Evolutionary conservation across 1,284 basidiomycete genomes (phyloP), one percentile per base, ranked within the genome.

Genomic region (Sphaerobolus stellatus): DNA sequence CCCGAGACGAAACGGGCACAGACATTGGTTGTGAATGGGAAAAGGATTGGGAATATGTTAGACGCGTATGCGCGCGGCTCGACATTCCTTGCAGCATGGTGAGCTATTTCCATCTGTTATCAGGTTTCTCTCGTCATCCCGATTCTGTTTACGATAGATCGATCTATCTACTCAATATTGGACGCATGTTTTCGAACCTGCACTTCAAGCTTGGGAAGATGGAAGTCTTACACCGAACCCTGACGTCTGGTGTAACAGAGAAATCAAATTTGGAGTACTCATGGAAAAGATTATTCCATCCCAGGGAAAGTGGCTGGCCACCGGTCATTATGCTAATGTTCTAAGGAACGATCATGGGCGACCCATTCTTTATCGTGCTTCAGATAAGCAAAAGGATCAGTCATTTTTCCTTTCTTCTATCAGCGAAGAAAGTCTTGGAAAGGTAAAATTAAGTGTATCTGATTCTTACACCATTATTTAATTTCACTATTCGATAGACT

Each of bases 191-290:
- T 97, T 96, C 62, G 86, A 92, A 63, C 93, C 93, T 2, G 82
- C 90, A 1, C 68, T 97, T 24, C 75, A 75, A 31, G 72, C 79
- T 16, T 96, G 94, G 92, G 81, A 88, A 63, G 62, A 70, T 1
- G 94, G 93, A 1, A 22, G 36, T 45, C 67, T 77, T 18, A 95
- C 92, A 0, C 96, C 96, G 0, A 98, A 98, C 69, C 94, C 96
- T 0, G 96, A 98, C 66, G 86, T 98, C 1, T 86, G 84, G 76
- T 98, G 96, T 68, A 98, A 99, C 54, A 94, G 92, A 64, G 90
- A 96, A 68, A 92, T 98, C 67, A 98, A 98, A 69, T 98, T 98
- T 61, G 93, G 93, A 3, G 88, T 90, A 0, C 75, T 99, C 14
- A 73, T 95, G 48, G 81, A 92, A 7, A 71, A 80, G 0, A 60